phyloP scores from a whole-genome alignment of 140 eudicot genomes.

The Flaveria floridana region DNA sequence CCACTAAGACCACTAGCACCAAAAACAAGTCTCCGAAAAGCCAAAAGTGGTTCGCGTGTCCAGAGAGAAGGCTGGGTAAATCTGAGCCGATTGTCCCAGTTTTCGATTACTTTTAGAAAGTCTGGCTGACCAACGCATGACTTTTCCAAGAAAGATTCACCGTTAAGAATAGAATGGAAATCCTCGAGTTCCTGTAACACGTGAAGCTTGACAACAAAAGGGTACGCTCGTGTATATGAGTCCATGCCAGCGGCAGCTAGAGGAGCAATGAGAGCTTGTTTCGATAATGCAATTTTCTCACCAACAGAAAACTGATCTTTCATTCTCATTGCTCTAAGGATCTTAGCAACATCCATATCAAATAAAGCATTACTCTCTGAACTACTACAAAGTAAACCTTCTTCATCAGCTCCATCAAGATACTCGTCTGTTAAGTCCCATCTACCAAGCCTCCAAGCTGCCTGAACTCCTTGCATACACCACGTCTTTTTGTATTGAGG shows the following conservation, averaged over 20 bases:
- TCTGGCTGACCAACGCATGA: constrained; percentile 56
- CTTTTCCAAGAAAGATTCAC: constrained; percentile 80
- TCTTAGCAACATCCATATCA: constrained; percentile 95
- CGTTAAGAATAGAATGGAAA: constrained; percentile 64
- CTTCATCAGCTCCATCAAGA: constrained; percentile 83
- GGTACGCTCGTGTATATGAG: constrained; percentile 95
- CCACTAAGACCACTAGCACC: constrained; percentile 70
- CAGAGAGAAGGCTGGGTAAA: constrained; percentile 89
- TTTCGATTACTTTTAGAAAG: constrained; percentile 51
- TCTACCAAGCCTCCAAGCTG: constrained; percentile 99
- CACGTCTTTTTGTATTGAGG: constrained; percentile 93
- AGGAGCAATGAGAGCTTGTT: constrained; percentile 95
- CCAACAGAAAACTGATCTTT: constrained; percentile 77
- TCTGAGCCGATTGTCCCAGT: constrained; percentile 85
- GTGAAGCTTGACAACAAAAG: constrained; percentile 94
- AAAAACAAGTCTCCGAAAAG: constrained; percentile 90
- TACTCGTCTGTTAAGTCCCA: constrained; percentile 97
- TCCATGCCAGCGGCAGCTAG: constrained; percentile 99
- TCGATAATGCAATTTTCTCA: constrained; percentile 81
- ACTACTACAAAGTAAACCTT: constrained; percentile 84
- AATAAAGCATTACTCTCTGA: constrained; percentile 93
- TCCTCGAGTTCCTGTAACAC: constrained; percentile 89
- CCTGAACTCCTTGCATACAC: constrained; percentile 99
- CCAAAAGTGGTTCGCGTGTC: constrained; percentile 98
- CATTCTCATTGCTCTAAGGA: constrained; percentile 81